Conservation (phyloP, 495 filamentous ascomycete species). For the Xylaria curta region DNA sequence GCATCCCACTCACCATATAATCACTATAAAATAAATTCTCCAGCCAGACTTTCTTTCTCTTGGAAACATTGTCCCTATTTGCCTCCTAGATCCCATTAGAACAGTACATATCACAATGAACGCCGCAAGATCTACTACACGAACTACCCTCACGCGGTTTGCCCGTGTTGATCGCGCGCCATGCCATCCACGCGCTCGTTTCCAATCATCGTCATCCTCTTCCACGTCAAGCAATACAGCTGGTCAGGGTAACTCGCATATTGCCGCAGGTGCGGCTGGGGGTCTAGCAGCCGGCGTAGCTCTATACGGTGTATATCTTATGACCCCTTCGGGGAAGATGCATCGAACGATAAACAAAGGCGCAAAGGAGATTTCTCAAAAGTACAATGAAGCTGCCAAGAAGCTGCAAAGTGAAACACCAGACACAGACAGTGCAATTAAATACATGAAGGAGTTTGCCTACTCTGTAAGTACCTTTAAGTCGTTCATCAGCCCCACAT, state of each 20-base stretch:
- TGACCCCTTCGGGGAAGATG: slow-evolving; percentile 61
- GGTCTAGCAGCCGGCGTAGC: slow-evolving; percentile 44
- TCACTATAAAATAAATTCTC: background rate
- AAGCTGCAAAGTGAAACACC: slow-evolving; percentile 61
- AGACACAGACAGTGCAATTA: slow-evolving; percentile 62
- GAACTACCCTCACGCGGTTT: slow-evolving; percentile 15
- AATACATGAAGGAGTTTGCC: slow-evolving; percentile 62
- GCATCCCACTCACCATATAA: background rate
- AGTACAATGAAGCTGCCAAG: slow-evolving; percentile 57
- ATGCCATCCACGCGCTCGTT: slow-evolving; percentile 41
- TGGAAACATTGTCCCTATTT: background rate
- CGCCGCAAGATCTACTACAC: slow-evolving; percentile 15
- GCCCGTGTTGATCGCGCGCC: slow-evolving; percentile 10
- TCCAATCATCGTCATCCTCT: slow-evolving; percentile 54
- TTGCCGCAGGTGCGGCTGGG: slow-evolving; percentile 59
- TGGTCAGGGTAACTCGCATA: slow-evolving; percentile 48
- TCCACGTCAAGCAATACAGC: slow-evolving; percentile 36
- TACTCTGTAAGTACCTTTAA: slow-evolving; percentile 44
- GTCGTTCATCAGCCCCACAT: too few species aligned
- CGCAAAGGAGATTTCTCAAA: slow-evolving; percentile 56
- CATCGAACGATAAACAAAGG: slow-evolving; percentile 50
- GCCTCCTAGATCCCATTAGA: background rate
- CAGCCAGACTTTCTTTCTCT: background rate
- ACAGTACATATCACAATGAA: slow-evolving; percentile 16
- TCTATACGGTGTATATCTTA: slow-evolving; percentile 61